Evolutionary conservation across 2,329 filamentous ascomycete species (phyloP), one percentile per base, ranked within the genome.

Genomic region (Exophiala viscosa): DNA sequence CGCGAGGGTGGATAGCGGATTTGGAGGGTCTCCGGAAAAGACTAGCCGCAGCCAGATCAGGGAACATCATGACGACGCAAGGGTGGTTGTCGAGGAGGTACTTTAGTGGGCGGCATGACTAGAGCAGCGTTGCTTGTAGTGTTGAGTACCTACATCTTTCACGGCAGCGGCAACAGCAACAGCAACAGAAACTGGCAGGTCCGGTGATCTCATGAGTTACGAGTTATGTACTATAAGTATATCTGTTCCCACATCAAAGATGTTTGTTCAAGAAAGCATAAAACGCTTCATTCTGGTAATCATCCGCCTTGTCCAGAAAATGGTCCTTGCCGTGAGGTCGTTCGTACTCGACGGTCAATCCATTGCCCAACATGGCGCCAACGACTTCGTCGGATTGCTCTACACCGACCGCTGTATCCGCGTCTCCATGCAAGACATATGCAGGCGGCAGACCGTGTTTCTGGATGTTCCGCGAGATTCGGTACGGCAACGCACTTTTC

Each of bases 1-100:
- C 17, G 56, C 56, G 11, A 45, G 56, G 7, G 46, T 58, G 10
- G 56, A 58, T 20, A 48, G 41, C 20, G 48, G 44, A 4, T 18
- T 50, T 10, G 44, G 49, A 13, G 49, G 34, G 11, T 36, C 14
- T 36, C 14, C 34, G 6, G 17, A 40, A 4, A 42, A 18, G 40
- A 13, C 15, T n/a, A n/a, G n/a, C n/a, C n/a, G 23, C 23, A 28
- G 23, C 23, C 23, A 28, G 23, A 2, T 28, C 23, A 4, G 23
- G 23, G 23, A 35, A 39, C 13, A n/a, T 3, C 28, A 44, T 15
- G 8, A 18, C 17, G n/a, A 14, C 18, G 14, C 23, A 33, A 14
- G 23, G 31, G 23, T 18, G 31, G 28, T 44, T 10, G 28, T 44
- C 3, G 8, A 28, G 23, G 23, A 28, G 23, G 23, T 28, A n/a